Base-by-base conservation (phyloP, 1,139 yeast species). In the Pichia sp. region DNA sequence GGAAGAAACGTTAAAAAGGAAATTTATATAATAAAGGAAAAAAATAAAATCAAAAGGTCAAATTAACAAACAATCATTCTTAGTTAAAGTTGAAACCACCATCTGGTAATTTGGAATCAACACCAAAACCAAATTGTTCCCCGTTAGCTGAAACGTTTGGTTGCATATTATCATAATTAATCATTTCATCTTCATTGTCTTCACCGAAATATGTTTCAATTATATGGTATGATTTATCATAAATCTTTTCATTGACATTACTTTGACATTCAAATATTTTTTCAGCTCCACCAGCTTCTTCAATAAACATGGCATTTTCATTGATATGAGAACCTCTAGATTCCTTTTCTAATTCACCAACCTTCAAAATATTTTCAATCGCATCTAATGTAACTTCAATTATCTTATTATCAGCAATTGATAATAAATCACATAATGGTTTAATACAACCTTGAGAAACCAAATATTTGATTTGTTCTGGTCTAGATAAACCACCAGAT, bases 261-360 rank as follows among this genome's bases (percentile, higher is more conserved):
- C 79, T 81, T 75, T 93, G 99, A 67, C 96, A 88, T 54, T 88
- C 91, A 68, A 87, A 86, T 60, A 93, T 93, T 75, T 88, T 91
- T 69, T 93, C 98, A 83, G 91, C 86, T 56, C 99, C 99, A 59
- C 98, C 98, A 40, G 98, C 98, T 68, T 91, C 97, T 73, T 93
- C 99, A 62, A 93, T 86, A 70, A 71, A 89, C 56, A 90, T 77
- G 37, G 98, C 96, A 65, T 90, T 85, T 67, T 87, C 90, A 69
- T 93, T 93, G 58, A 82, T 76, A 44, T 76, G 69, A 15, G 81
- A 67, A 47, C 85, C 87, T 54, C 80, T 77, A 46, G 84, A 77
- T 63, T 90, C 96, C 69, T 83, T 87, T 65, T 90, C 97, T 69
- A 83, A 71, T 67, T 93, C 98, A 58, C 99, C 99, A 75, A 90